Base-by-base conservation (phyloP, 2,329 filamentous ascomycete species). In the Colletotrichum zoysiae region DNA sequence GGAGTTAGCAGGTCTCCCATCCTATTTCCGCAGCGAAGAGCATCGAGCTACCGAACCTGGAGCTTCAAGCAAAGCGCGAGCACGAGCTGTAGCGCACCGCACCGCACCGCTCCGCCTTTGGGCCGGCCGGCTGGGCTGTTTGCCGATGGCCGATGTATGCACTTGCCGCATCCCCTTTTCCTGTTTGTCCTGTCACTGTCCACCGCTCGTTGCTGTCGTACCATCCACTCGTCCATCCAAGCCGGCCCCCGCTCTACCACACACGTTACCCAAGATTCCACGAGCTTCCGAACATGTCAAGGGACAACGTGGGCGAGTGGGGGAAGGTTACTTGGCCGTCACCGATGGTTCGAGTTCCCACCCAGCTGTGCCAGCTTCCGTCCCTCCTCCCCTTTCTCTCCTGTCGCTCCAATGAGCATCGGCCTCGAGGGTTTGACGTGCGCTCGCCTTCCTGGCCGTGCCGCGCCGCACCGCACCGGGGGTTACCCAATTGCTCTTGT, bases 251-350 rank as follows among this genome's bases (percentile, higher is more conserved):
- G 70, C 65, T 65, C 38, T 23, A 48, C 51, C 65, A 26, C 46
- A 60, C 48, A 69, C 44, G 38, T 2, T 9, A 20, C 53, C 46
- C 65, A 72, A 71, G 70, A 73, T 73, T 73, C 70, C 51, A 73
- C 67, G 56, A 51, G 42, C 48, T 73, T 73, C 70, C 62, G 58
- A 64, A 69, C 51, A 20, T 72, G 70, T 60, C 55, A 46, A 51
- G 65, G 60, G 33, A 44, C 65, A 70, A 71, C 65, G 55, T 72
- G 70, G 70, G 70, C 70, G 53, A 70, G 70, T 70, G 70, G 65
- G 69, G 70, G 66, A 70, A 42, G 66, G 53, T 70, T 35, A 70
- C 66, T 65, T 61, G 70, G 55, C 59, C 60, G 59, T 23, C 30
- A 40, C n/a, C 33, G 46, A 58, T 20, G 46, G 14, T 33, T 46